Percentiles rank a stretch among this genome's conserved stretches.
Conservation (phyloP, 805 yeast species). For the Lipomyces lipofer region DNA sequence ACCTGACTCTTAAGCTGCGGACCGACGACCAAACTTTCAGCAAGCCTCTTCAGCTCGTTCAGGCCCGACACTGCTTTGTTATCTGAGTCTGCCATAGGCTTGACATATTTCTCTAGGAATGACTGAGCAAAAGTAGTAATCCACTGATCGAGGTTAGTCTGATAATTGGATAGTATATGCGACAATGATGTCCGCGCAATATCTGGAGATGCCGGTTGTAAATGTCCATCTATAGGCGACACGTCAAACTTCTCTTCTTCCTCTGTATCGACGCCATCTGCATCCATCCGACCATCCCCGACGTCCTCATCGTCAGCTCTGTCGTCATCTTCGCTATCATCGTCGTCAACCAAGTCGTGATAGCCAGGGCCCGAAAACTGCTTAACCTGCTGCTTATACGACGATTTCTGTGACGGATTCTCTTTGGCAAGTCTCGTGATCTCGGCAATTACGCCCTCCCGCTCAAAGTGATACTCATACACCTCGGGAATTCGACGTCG, state of each 20-base stretch:
- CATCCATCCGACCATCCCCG: slow-evolving; percentile 23
- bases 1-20: slow-evolving; percentile 39
- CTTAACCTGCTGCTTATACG: slow-evolving; percentile 24
- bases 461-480: slow-evolving; percentile 54
- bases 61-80: slow-evolving; percentile 35
- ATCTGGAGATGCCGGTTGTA: not conserved
- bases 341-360: slow-evolving; percentile 37
- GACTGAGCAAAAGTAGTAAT: slow-evolving; percentile 7
- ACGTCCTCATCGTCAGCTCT: slow-evolving; percentile 28
- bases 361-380: slow-evolving; percentile 36
- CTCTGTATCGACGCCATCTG: slow-evolving; percentile 34
- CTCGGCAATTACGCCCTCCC: slow-evolving; percentile 72
- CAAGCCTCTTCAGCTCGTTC: slow-evolving; percentile 31
- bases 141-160: slow-evolving; percentile 10
- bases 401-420: slow-evolving; percentile 27
- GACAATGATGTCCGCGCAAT: slow-evolving; percentile 1
- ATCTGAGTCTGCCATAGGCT: slow-evolving; percentile 18
- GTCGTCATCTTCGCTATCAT: slow-evolving; percentile 37
- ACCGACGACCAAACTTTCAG: slow-evolving; percentile 34
- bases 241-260: slow-evolving; percentile 29
- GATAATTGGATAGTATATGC: slow-evolving; percentile 1
- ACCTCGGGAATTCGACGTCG: slow-evolving; percentile 47
- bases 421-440: slow-evolving; percentile 38
- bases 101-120: slow-evolving; percentile 17
- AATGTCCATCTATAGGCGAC: not conserved